Evolutionary conservation across 2,329 filamentous ascomycete genomes (phyloP).

Genomic region (Cylindrodendrum hubeiense): DNA sequence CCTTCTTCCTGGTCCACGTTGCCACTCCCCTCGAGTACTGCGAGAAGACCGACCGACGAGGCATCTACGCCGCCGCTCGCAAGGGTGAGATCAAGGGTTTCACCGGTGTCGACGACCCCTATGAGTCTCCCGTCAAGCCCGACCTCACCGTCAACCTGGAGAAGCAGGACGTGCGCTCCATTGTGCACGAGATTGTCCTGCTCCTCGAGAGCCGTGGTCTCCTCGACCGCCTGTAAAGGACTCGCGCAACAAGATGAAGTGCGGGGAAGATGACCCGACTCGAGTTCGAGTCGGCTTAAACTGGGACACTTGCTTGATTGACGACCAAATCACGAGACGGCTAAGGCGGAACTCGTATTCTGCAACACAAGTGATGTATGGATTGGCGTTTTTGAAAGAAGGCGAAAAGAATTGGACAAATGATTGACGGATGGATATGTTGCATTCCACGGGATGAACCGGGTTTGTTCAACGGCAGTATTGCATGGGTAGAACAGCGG

Average conservation of each 20-base stretch:
- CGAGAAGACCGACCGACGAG: conserved; percentile 94
- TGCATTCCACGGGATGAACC: background rate
- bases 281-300: conserved; percentile 3
- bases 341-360: background rate
- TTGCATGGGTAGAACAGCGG: background rate
- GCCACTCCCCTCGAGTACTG: conserved; percentile 91
- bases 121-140: conserved; percentile 85
- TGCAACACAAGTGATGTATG: background rate
- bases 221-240: conserved; percentile 74
- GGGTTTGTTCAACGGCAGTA: background rate
- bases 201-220: conserved; percentile 91
- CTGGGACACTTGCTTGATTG: background rate
- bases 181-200: conserved; percentile 96
- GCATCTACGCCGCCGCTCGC: conserved; percentile 87
- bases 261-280: conserved; percentile 10
- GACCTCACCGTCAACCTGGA: conserved; percentile 87
- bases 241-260: background rate
- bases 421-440: background rate
- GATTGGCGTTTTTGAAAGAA: conserved; percentile 22
- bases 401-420: conserved; percentile 7
- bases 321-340: background rate
- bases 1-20: conserved; percentile 96
- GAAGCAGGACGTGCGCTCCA: conserved; percentile 89
- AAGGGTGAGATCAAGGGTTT: conserved; percentile 96
- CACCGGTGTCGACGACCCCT: conserved; percentile 97